Evolutionary conservation across 169 alveolate species (phyloP), one percentile per base, ranked within the genome.

Genomic region (Plasmodium billcollinsi): DNA sequence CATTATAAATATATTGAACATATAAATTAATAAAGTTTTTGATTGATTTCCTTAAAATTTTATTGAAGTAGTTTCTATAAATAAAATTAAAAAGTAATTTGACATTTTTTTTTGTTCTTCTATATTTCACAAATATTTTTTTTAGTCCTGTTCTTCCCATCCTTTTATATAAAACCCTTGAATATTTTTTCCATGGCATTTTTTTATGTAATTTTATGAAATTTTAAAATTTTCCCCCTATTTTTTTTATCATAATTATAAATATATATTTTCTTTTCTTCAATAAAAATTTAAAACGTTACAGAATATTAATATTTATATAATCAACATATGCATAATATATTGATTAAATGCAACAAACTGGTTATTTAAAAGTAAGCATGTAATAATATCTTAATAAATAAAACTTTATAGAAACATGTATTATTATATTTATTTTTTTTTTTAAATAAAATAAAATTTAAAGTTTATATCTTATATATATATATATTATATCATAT

Each of bases 131-230:
- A 24, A 24, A 50, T 47, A 59, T 39, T 50, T 63, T 49, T 50
- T 59, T 50, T 56, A 76, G 12, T 24, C 89, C 56, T 71, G 47
- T 18, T 71, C 67, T 52, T 43, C 89, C 78, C 65, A 76, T 18
- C 56, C 54, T 39, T 71, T 49, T 66, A 59, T 63, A 6, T 59
- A 63, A 20, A 43, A 26, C 58, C 69, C 74, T 66, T 69, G 76
- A 76, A 76, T 47, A 33, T 4, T 65, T 52, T 63, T 76, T 58
- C 89, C 89, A 76, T 69, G 50, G 76, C 89, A 65, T 76, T 76
- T 59, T 76, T 43, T 74, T n/a, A 49, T 65, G 71, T 65, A 49
- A 54, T 65, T 45, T 18, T 63, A 65, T 49, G 67, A 65, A 76
- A 47, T 65, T 65, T 65, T 39, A 39, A 39, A 20, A 20, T 61